Evolutionary conservation across 2,329 filamentous ascomycete genomes (phyloP).

Genomic region (Hortaea sp.): DNA sequence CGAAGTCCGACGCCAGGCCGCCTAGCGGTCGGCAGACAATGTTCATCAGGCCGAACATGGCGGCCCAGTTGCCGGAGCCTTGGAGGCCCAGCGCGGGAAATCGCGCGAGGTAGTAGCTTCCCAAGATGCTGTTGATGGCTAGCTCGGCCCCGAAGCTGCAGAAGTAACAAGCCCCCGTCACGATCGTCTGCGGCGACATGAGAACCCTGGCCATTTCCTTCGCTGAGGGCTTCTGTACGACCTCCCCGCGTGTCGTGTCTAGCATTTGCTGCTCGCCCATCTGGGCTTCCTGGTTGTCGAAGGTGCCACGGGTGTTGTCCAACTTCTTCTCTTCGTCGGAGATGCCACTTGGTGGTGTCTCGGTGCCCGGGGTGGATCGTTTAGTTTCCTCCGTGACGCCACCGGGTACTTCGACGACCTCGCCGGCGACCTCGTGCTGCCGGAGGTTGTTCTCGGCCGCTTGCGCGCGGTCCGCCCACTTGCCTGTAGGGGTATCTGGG

Average conservation of each 20-base stretch:
- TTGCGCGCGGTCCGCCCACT: constrained; percentile 62
- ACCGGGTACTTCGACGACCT: constrained; percentile 43
- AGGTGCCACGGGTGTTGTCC: constrained; percentile 28
- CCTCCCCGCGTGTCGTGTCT: constrained; percentile 49
- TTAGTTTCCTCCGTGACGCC: constrained; percentile 35
- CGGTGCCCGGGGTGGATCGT: constrained; percentile 11
- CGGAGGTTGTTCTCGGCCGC: constrained; percentile 46
- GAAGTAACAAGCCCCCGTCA: constrained; percentile 45
- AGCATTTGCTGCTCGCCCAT: constrained; percentile 44
- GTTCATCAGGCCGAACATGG: constrained; percentile 70
- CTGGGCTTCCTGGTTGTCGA: constrained; percentile 30
- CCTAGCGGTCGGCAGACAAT: constrained; percentile 56
- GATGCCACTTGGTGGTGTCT: constrained; percentile 23
- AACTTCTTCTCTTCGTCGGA: constrained; percentile 31
- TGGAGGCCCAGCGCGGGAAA: constrained; percentile 46
- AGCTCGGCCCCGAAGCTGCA: constrained; percentile 53
- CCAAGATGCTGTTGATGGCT: constrained; percentile 51
- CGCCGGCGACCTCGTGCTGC: constrained; percentile 33
- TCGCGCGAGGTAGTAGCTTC: constrained; percentile 48
- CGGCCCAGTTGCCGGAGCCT: constrained; percentile 50
- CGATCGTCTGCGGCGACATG: constrained; percentile 49
- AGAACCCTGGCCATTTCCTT: constrained; percentile 52
- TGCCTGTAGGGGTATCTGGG: constrained; percentile 72
- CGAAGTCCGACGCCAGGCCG: constrained; percentile 48
- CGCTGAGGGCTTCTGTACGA: constrained; percentile 50